phyloP scores from a whole-genome alignment of 1,139 yeast species.

The Blastobotrys serpentis region DNA sequence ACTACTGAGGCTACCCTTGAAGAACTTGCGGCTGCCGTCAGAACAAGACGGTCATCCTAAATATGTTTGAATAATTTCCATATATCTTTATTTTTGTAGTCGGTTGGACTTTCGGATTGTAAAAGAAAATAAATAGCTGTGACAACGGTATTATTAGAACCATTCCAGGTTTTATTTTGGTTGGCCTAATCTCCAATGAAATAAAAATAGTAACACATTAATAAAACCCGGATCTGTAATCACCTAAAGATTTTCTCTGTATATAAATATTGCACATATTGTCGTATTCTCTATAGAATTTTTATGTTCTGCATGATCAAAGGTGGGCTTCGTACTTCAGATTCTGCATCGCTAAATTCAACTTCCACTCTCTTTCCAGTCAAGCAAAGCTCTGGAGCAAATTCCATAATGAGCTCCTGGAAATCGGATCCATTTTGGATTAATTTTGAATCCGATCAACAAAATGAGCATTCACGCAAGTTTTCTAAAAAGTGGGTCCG shows the following conservation, averaged over 20 bases:
- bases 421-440: slow-evolving; percentile 3
- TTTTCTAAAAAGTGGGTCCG: not conserved
- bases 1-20: slow-evolving; percentile 72
- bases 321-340: not conserved
- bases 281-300: too few relatives aligned
- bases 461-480: not conserved
- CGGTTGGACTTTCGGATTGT: too few relatives aligned
- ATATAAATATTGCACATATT: not conserved
- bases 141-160: not conserved
- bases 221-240: not conserved
- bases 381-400: not conserved
- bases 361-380: not conserved
- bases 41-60: slow-evolving; percentile 59
- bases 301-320: not conserved
- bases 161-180: not conserved
- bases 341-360: not conserved
- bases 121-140: not conserved
- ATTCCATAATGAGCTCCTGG: not conserved
- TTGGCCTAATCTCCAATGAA: not conserved
- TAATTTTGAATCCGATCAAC: not conserved
- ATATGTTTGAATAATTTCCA: slow-evolving; percentile 10
- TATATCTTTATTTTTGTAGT: not conserved
- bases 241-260: too few relatives aligned
- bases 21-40: slow-evolving; percentile 74
- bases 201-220: not conserved